phyloP scores from a whole-genome alignment of 192 early-diverging fungal genomes.

The Fimicolochytrium jonesii region DNA sequence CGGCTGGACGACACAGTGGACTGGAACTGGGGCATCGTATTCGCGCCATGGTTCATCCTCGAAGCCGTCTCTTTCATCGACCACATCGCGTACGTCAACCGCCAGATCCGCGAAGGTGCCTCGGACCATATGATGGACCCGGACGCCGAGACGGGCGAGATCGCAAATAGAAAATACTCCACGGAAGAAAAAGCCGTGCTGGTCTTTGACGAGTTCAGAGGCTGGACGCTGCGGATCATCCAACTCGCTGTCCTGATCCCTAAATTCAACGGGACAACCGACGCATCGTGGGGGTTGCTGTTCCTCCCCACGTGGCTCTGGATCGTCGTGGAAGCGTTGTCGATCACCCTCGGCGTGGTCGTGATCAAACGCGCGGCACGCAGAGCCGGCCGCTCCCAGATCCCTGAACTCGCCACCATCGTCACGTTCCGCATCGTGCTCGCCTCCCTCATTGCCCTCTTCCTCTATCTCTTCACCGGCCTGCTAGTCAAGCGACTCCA shows the following conservation, averaged over 20 bases:
- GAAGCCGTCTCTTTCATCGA: slow-evolving; percentile 66
- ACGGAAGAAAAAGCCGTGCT: slow-evolving; percentile 24
- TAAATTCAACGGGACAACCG: slow-evolving; percentile 26
- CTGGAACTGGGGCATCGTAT: slow-evolving; percentile 64
- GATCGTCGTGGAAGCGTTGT: slow-evolving; percentile 5
- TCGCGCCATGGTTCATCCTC: slow-evolving; percentile 79
- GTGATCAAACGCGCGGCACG: background rate
- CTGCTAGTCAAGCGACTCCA: slow-evolving; percentile 38
- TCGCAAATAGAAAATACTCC: slow-evolving; percentile 15
- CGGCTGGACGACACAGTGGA: slow-evolving; percentile 59
- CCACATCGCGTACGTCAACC: background rate
- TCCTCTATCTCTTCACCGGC: slow-evolving; percentile 39
- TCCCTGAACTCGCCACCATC: slow-evolving; percentile 17
- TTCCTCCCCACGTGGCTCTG: slow-evolving; percentile 34
- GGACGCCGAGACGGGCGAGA: slow-evolving; percentile 25
- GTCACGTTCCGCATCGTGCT: slow-evolving; percentile 16
- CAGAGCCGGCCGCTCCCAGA: background rate
- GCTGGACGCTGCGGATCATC: slow-evolving; percentile 63
- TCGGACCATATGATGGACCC: background rate
- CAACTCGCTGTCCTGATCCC: slow-evolving; percentile 65
- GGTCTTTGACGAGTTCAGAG: slow-evolving; percentile 43
- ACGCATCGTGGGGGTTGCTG: slow-evolving; percentile 28
- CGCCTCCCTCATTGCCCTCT: slow-evolving; percentile 22
- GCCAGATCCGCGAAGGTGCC: slow-evolving; percentile 14
- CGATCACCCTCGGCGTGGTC: slow-evolving; percentile 12